A percentile compares a stretch with the other conserved stretches of the same genome.
Conservation (phyloP, 257 asterid species). For the Solanum infundibuliforme region DNA sequence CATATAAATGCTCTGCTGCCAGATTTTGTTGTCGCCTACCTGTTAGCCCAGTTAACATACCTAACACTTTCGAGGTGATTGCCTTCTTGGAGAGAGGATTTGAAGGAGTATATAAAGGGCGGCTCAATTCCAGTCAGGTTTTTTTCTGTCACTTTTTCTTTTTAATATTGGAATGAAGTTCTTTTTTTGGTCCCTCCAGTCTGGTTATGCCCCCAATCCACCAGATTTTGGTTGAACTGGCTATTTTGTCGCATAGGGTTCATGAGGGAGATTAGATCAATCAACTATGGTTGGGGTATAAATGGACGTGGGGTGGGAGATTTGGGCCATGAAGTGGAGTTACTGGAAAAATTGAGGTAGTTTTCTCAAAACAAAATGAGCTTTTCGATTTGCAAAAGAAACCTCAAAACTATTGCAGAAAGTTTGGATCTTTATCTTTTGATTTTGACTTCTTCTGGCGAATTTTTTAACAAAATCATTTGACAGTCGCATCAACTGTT, state of each 20-base stretch:
- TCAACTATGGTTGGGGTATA: no score
- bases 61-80: constrained; percentile 45
- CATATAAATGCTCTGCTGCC: background rate
- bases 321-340: no score
- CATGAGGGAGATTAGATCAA: background rate
- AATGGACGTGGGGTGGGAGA: no score
- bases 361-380: background rate
- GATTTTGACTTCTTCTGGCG: background rate
- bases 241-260: background rate
- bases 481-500: background rate
- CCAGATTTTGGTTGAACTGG: background rate
- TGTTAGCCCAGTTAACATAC: background rate
- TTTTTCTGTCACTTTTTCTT: background rate
- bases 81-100: constrained; percentile 87
- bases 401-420: background rate
- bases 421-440: background rate
- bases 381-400: background rate
- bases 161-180: background rate
- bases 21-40: background rate
- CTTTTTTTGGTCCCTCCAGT: background rate
- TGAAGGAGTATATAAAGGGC: constrained; percentile 86
- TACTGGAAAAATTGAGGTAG: no score
- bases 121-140: constrained; percentile 62
- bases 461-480: background rate
- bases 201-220: background rate